Evolutionary conservation across 2,329 filamentous ascomycete genomes (phyloP).

Genomic region (Cercospora janseana): DNA sequence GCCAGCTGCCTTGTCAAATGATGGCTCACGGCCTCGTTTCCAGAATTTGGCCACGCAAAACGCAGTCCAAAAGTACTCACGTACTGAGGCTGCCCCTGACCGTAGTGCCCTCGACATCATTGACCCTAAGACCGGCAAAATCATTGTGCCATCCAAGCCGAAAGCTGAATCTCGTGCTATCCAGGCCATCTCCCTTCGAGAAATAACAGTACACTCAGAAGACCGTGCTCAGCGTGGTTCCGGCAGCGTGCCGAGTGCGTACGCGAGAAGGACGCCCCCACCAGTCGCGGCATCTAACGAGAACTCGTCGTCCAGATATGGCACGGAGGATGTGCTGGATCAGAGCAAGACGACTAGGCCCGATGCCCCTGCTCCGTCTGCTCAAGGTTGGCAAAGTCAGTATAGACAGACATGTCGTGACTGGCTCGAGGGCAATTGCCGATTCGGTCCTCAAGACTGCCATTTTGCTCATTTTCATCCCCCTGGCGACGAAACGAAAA

Average conservation of each 20-base stretch:
- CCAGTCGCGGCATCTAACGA: background rate
- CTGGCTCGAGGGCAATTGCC: slow-evolving; percentile 15
- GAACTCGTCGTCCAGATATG: background rate
- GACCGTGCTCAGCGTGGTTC: background rate
- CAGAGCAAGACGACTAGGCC: background rate
- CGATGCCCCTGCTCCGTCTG: background rate
- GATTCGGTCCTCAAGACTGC: slow-evolving; percentile 11
- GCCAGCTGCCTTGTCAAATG: slow-evolving; percentile 21
- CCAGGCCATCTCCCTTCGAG: no score
- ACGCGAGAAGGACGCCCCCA: slow-evolving; percentile 18
- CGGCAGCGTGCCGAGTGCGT: slow-evolving; percentile 10
- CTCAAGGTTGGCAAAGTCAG: background rate
- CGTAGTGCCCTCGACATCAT: slow-evolving; percentile 29
- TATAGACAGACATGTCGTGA: slow-evolving; percentile 9
- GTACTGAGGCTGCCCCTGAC: slow-evolving; percentile 34
- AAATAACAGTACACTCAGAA: no score
- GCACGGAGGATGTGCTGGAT: background rate
- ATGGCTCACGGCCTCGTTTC: slow-evolving; percentile 21
- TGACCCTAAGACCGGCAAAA: slow-evolving; percentile 34
- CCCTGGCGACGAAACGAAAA: slow-evolving; percentile 5
- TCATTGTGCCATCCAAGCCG: background rate
- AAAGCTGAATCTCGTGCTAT: background rate
- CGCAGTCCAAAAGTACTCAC: slow-evolving; percentile 26
- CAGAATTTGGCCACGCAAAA: slow-evolving; percentile 27
- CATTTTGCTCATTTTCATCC: slow-evolving; percentile 7